Evolutionary conservation across 2,329 filamentous ascomycete genomes (phyloP), one percentile per base, ranked within the genome.

Genomic region (Parasarocladium wereldwijsianum): DNA sequence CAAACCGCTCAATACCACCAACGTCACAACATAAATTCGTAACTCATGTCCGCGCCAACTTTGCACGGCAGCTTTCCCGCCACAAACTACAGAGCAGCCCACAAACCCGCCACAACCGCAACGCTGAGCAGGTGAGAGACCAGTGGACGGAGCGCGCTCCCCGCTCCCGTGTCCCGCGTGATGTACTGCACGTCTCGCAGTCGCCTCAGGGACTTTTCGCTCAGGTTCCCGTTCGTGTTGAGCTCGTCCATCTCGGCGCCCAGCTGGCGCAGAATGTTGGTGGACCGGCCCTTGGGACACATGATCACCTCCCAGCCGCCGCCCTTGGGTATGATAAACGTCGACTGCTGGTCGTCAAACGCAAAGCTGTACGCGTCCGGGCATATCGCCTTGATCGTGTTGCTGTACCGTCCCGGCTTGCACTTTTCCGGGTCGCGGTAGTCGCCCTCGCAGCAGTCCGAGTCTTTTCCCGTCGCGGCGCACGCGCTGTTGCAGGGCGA

Each of bases 301-400:
- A 90, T 82, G 8, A 79, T 64, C 10, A 90, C 64, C 48, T 86
- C 72, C 61, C 80, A 90, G 1, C 80, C 80, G 14, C 76, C 79
- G 12, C 82, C 81, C 8, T 51, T 60, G 3, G 71, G 70, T 20
- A 76, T 58, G 40, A 72, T 70, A 41, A 76, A 76, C 0, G 70
- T 76, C 11, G 64, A 69, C 17, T 57, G 55, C 36, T 59, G 54
- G 43, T 74, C 67, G 39, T 72, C 66, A 49, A 70, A 71, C 29
- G 78, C 75, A 48, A 70, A 92, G 44, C 76, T 83, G 54, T 90
- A 92, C 3, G 82, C 82, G 52, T 92, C 83, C 1, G 83, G 82
- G 46, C 83, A 92, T 9, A 87, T 65, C 4, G 54, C 56, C 57
- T 92, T 90, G 31, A 80, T 78, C 8, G 62, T 60, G 34, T 60